These are phyloP conservation scores for Aspergillus sparsus DNA, from an alignment of 495 filamentous ascomycete genomes.

Conservation along the genomic window DNA sequence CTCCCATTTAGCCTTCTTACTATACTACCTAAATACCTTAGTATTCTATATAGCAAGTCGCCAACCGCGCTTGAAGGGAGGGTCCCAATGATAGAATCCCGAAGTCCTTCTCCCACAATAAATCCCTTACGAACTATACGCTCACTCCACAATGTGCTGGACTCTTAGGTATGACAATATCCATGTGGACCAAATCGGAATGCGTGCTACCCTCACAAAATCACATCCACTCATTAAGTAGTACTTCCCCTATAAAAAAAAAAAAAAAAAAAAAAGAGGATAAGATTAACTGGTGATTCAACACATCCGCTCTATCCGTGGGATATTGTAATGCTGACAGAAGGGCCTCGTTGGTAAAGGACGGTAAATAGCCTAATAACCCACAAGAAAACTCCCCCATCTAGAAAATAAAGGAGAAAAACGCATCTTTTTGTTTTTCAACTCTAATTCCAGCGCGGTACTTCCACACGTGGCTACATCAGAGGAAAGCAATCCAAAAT, in stretches of 20 bases:
- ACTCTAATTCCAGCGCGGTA: conserved; percentile 7
- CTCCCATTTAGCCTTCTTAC: not conserved
- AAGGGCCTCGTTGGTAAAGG: conserved; percentile 1
- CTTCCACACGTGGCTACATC: conserved; percentile 18
- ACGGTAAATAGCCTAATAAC: conserved; percentile 10
- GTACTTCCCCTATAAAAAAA: too few relatives aligned
- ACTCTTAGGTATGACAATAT: conserved; percentile 6
- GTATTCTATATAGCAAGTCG: not conserved
- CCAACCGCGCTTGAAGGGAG: conserved; percentile 4
- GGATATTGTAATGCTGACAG: conserved; percentile 10
- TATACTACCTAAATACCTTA: too few relatives aligned
- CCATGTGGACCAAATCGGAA: not conserved
- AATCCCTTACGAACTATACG: not conserved
- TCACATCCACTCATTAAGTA: too few relatives aligned
- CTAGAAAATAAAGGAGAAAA: not conserved
- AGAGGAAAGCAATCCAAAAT: conserved; percentile 5
- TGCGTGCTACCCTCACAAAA: too few relatives aligned
- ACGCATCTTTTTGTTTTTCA: not conserved
- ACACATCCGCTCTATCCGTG: conserved; percentile 3
- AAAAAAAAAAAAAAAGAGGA: not conserved
- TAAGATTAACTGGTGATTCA: not conserved
- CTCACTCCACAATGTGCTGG: not conserved
- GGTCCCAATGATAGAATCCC: too few relatives aligned
- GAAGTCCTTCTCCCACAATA: too few relatives aligned
- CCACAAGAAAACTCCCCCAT: not conserved